phyloP scores from a whole-genome alignment of 805 yeast genomes.

The Myxozyma melibiosi region DNA sequence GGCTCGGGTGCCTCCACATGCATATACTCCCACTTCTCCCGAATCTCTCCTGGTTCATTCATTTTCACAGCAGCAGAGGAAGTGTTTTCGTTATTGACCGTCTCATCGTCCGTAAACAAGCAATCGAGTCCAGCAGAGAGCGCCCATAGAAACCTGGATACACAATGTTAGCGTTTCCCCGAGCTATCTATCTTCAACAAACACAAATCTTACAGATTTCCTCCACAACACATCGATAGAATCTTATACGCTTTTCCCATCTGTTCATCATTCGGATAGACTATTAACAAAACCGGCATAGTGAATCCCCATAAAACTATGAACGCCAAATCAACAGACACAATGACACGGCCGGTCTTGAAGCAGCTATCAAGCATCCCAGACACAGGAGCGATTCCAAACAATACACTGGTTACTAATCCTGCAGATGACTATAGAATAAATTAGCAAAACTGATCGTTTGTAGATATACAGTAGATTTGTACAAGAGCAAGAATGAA shows the following conservation, averaged over 20 bases:
- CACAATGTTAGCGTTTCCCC: background rate
- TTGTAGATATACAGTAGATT: background rate
- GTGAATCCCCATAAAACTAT: constrained; percentile 21
- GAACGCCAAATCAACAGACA: constrained; percentile 17
- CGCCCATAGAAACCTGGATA: constrained; percentile 21
- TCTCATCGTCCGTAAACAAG: background rate
- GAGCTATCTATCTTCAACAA: background rate
- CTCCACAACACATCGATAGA: constrained; percentile 6
- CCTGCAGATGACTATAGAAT: background rate
- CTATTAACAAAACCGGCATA: constrained; percentile 19
- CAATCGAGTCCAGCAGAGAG: constrained; percentile 9
- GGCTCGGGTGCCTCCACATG: background rate
- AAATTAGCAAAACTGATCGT: background rate
- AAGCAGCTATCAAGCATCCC: background rate
- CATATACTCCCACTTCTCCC: constrained; percentile 8
- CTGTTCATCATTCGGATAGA: constrained; percentile 10
- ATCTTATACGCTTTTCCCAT: background rate
- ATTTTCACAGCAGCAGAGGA: too few relatives aligned
- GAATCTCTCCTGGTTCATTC: background rate
- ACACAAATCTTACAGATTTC: constrained; percentile 5
- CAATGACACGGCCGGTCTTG: constrained; percentile 2
- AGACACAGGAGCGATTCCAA: constrained; percentile 1
- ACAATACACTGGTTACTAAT: background rate
- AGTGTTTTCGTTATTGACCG: background rate
- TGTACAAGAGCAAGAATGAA: background rate